A percentile compares a stretch with the other conserved stretches of the same genome.
Conservation (phyloP, 202 grass and related monocot genomes). For the Dendrocalamus latiflorus region DNA sequence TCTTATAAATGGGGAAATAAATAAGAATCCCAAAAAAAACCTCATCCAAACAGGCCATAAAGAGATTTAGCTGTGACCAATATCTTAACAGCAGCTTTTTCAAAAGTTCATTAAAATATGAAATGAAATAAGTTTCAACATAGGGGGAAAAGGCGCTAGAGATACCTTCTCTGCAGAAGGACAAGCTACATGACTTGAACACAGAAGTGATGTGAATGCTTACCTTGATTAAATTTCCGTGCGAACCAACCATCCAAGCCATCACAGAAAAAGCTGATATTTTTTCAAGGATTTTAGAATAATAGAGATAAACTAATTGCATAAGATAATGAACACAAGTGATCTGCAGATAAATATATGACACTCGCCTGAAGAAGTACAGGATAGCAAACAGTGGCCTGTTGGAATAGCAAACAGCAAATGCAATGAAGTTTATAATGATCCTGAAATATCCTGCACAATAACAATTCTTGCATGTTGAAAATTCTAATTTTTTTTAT, state of each 20-base stretch:
- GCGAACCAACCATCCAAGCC: slow-evolving; percentile 95
- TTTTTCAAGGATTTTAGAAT: slow-evolving; percentile 22
- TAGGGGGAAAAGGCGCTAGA: background rate
- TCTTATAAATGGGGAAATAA: background rate
- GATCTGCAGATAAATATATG: background rate
- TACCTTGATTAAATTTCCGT: slow-evolving; percentile 95
- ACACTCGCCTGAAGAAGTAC: slow-evolving; percentile 70
- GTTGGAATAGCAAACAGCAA: slow-evolving; percentile 66
- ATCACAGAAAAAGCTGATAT: slow-evolving; percentile 83
- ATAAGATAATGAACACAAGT: background rate
- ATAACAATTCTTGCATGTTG: slow-evolving; percentile 12
- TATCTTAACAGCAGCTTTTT: background rate
- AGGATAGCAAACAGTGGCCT: slow-evolving; percentile 75
- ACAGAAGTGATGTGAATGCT: slow-evolving; percentile 1
- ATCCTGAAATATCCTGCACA: slow-evolving; percentile 78
- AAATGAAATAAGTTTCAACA: background rate
- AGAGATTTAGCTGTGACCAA: background rate
- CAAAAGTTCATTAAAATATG: background rate
- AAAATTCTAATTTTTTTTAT: background rate
- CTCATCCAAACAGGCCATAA: background rate
- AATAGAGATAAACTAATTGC: background rate
- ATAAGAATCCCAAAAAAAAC: background rate
- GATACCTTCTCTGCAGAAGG: background rate
- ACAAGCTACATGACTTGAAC: background rate
- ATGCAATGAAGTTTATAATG: slow-evolving; percentile 83